phyloP scores from a whole-genome alignment of 1,284 basidiomycete genomes.

The Cutaneotrichosporon spelunceum region DNA sequence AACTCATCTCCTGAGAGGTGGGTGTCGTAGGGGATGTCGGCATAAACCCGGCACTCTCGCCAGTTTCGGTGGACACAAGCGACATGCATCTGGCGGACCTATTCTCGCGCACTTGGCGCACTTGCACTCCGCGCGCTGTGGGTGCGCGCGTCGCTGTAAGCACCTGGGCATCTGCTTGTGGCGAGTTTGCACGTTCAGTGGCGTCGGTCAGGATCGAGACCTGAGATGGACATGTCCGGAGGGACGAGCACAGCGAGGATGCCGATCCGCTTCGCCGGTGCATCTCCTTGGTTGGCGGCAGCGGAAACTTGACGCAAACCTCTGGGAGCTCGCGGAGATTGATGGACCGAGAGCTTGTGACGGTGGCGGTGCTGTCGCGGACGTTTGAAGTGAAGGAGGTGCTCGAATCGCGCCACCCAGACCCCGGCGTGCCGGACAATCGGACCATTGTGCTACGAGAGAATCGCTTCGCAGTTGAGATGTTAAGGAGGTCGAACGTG shows the following conservation, averaged over 20 bases:
- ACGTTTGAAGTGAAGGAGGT: not conserved
- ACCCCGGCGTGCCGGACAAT: not conserved
- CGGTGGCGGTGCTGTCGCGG: not conserved
- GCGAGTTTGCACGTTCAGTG: not conserved
- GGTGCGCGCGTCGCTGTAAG: not conserved
- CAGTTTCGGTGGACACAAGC: not conserved
- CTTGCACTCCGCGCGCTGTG: not conserved
- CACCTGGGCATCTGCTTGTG: not conserved
- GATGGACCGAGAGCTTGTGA: not conserved
- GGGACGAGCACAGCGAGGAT: not conserved
- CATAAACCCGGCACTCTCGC: not conserved
- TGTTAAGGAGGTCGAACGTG: not conserved
- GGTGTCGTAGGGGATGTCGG: not conserved
- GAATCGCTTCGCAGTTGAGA: not conserved
- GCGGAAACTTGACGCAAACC: constrained; percentile 1
- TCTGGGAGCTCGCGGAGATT: constrained; percentile 5
- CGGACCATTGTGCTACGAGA: not conserved
- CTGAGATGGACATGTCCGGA: not conserved
- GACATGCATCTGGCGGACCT: not conserved
- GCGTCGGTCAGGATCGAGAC: not conserved
- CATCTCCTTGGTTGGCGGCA: not conserved
- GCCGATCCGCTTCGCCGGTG: not conserved
- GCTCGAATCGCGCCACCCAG: constrained; percentile 2
- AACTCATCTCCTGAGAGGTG: not conserved
- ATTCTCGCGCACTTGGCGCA: not conserved